Conservation (phyloP, 345 rosid genomes). For the Salix koriyanagi region DNA sequence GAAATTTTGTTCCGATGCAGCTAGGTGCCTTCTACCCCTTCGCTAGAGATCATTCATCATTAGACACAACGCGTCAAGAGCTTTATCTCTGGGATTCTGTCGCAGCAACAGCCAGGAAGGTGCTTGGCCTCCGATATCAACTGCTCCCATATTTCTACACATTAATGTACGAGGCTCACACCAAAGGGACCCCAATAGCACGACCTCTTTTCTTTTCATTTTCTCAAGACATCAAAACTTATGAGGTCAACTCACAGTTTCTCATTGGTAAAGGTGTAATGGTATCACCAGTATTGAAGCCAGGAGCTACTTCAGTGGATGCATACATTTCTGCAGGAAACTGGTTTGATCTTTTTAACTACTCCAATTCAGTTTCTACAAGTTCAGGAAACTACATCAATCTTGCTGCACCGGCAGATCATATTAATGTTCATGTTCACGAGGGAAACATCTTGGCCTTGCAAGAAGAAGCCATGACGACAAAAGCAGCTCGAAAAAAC, state of each 20-base stretch:
- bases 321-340: conserved; percentile 66
- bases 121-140: conserved; percentile 60
- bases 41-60: conserved; percentile 63
- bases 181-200: conserved; percentile 60
- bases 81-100: conserved; percentile 79
- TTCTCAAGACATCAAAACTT: conserved; percentile 49
- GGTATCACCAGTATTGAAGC: conserved; percentile 52
- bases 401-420: conserved; percentile 51
- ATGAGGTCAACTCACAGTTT: conserved; percentile 49
- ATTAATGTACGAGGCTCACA: conserved; percentile 56
- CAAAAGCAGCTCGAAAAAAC: conserved; percentile 45
- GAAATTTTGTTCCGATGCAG: conserved; percentile 30
- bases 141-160: conserved; percentile 71
- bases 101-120: conserved; percentile 57
- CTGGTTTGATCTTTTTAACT: conserved; percentile 68
- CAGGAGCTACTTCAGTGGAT: conserved; percentile 33
- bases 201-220: conserved; percentile 75
- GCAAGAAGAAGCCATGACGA: conserved; percentile 72
- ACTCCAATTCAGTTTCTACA: conserved; percentile 37
- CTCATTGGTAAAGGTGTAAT: conserved; percentile 54
- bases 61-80: conserved; percentile 41
- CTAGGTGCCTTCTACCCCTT: conserved; percentile 80
- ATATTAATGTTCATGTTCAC: conserved; percentile 52
- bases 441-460: conserved; percentile 62
- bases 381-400: conserved; percentile 33